Percentiles rank a stretch among this genome's conserved stretches.
Conservation (phyloP, 441 rosid genomes). For the Lepidium campestre region DNA sequence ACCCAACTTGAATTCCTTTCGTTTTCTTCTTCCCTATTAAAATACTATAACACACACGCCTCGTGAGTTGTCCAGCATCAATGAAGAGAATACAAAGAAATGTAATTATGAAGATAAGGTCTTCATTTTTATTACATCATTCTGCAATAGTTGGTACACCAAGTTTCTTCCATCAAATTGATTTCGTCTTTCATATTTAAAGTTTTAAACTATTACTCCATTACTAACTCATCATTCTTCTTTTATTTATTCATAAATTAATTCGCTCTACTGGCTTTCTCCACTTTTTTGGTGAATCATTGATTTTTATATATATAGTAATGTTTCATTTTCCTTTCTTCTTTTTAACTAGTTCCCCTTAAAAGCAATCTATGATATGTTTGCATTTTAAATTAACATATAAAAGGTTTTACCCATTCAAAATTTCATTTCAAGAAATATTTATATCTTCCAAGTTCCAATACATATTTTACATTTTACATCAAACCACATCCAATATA, state of each 20-base stretch:
- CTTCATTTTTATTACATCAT: conserved; percentile 16
- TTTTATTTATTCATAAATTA: neutral
- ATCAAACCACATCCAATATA: neutral
- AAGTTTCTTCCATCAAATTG: conserved; percentile 25
- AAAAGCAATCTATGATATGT: neutral
- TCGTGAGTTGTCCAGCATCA: conserved; percentile 18
- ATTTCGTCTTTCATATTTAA: conserved; percentile 9
- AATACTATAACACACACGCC: too few species aligned
- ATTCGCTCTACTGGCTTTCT: conserved; percentile 16
- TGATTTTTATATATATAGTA: neutral
- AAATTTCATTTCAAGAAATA: neutral
- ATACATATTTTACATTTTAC: neutral
- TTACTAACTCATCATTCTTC: conserved; percentile 3
- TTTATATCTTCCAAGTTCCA: conserved; percentile 8
- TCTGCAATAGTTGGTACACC: conserved; percentile 13
- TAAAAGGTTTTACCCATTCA: neutral
- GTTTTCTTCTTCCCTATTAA: too few species aligned
- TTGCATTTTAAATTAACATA: neutral
- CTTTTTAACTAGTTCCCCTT: neutral
- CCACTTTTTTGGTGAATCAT: conserved; percentile 11
- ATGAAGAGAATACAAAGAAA: neutral
- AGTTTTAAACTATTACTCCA: neutral
- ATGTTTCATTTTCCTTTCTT: neutral
- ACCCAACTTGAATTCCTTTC: too few species aligned
- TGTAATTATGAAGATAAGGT: conserved; percentile 16